Base-by-base conservation (phyloP, 805 yeast species). In the Pichia phayaonensis region DNA sequence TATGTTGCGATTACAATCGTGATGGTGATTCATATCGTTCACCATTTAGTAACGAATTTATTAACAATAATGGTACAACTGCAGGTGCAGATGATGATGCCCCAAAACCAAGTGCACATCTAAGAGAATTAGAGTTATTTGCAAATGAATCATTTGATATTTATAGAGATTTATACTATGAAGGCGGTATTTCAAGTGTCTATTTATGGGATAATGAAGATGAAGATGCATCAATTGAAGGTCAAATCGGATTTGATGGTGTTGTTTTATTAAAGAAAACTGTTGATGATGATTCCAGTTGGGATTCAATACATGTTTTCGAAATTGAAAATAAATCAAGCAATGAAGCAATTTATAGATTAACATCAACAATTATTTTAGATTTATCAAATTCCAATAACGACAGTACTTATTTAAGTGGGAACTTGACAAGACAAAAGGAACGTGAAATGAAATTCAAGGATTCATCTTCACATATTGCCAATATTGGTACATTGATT, bases 301-400 rank as follows among this genome's bases (percentile, higher is more conserved):
- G 99, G 99, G 96, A 94, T 67, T 81, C 94, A 48, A 86, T 92
- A 56, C 98, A 92, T 66, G 98, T 92, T 11, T 78, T 94, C 57
- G 97, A 92, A 66, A 83, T 84, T 10, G 67, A 66, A 8, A 74
- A 75, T 0, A 73, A 71, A 43, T 57, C 67, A 8, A 53, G 65
- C 3, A 71, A 75, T 20, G 53, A 60, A 12, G 74, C 77, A 8
- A 62, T 62, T 21, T 94, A 92, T 65, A 82, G 83, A 56, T 70
- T 92, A 53, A 92, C 98, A 2, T 82, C 96, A 1, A 88, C 97
- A 0, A 86, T 94, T 40, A 88, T 94, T 45, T 74, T 92, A 51
- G 90, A 86, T 61, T 69, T 94, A 56, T 67, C 73, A 20, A 56
- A 61, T 23, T 54, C 51, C 15, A 53, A 34, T 13, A 64, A 68